These are phyloP conservation scores for Plasmodium blacklocki DNA, from an alignment of 169 alveolate genomes.

Conservation along the genomic window DNA sequence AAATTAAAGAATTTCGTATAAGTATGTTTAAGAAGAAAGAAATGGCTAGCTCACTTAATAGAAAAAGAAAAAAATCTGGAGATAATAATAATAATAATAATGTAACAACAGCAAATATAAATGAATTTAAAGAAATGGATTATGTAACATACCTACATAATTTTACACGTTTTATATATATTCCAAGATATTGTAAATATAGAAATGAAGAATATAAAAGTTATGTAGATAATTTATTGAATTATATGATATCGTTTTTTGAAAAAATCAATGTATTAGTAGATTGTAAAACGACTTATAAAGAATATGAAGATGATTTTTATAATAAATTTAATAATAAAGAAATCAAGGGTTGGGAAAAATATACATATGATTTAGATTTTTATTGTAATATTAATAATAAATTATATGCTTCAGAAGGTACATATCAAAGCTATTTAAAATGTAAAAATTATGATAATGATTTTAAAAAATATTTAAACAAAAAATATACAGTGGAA, in stretches of 20 bases:
- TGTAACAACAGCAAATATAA: constrained; percentile 28
- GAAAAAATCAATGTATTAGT: constrained; percentile 83
- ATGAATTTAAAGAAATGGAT: constrained; percentile 85
- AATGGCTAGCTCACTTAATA: constrained; percentile 15
- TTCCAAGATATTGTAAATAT: constrained; percentile 90
- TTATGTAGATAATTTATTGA: constrained; percentile 78
- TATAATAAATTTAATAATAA: constrained; percentile 81
- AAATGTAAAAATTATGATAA: constrained; percentile 90
- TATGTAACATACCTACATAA: constrained; percentile 83
- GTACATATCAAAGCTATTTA: constrained; percentile 86
- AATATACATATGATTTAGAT: constrained; percentile 81
- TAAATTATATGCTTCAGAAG: constrained; percentile 87
- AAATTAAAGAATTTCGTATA: constrained; percentile 78
- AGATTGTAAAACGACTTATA: constrained; percentile 76
- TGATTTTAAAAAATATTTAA: constrained; percentile 91
- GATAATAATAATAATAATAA: neutral
- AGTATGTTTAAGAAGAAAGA: constrained; percentile 59
- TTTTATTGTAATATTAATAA: constrained; percentile 86
- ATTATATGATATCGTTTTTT: constrained; percentile 82
- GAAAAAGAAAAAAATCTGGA: constrained; percentile 25
- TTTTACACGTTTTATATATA: constrained; percentile 82
- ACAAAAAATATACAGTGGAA: constrained; percentile 81
- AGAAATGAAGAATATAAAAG: constrained; percentile 80
- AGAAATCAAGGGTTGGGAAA: constrained; percentile 84
- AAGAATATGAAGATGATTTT: constrained; percentile 83